Conservation (phyloP, 768 basidiomycete genomes). For the Mrakia blollopis region DNA sequence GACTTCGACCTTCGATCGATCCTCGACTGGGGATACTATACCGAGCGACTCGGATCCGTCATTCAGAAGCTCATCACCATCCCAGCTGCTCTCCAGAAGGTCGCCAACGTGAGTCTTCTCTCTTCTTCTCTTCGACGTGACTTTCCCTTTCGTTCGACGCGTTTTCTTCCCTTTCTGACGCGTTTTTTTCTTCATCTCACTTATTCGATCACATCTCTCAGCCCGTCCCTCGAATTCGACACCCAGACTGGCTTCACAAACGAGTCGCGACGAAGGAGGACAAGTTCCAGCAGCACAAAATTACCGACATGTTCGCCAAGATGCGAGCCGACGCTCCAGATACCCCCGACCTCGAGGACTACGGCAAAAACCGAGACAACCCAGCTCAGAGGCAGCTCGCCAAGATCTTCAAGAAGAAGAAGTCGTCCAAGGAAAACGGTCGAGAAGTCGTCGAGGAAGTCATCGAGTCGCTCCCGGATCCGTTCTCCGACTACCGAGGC, state of each 20-base stretch:
- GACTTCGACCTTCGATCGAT: slow-evolving; percentile 90
- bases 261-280: slow-evolving; percentile 83
- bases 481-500: slow-evolving; percentile 59
- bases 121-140: background rate
- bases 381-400: slow-evolving; percentile 14
- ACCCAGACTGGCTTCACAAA: slow-evolving; percentile 95
- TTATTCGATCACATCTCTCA: background rate
- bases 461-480: slow-evolving; percentile 45
- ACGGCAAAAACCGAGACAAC: slow-evolving; percentile 36
- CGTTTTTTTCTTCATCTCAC: background rate
- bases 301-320: slow-evolving; percentile 81
- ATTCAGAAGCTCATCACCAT: slow-evolving; percentile 99
- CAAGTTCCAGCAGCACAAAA: slow-evolving; percentile 96
- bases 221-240: slow-evolving; percentile 88
- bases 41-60: slow-evolving; percentile 92
- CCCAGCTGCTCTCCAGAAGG: slow-evolving; percentile 96
- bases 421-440: slow-evolving; percentile 8
- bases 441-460: slow-evolving; percentile 38
- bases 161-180: background rate
- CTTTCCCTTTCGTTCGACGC: background rate
- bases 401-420: slow-evolving; percentile 22
- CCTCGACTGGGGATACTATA: slow-evolving; percentile 97
- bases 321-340: slow-evolving; percentile 42
- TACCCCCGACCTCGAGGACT: slow-evolving; percentile 62
- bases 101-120: slow-evolving; percentile 57